Conservation (phyloP, 2,329 filamentous ascomycete species). For the Leptographium lundbergii region DNA sequence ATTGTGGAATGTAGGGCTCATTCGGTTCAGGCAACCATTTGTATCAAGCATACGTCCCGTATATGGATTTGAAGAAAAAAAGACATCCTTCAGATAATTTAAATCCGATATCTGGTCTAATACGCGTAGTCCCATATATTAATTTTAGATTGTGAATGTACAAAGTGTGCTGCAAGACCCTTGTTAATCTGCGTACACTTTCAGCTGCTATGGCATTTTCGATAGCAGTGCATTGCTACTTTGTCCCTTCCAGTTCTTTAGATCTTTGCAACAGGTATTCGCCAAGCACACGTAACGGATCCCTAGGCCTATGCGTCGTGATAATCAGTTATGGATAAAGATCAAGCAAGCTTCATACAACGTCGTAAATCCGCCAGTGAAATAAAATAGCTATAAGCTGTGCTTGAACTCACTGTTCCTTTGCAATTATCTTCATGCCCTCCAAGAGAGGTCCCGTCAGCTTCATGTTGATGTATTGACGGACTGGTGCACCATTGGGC, state of each 20-base stretch:
- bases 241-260: constrained; percentile 42
- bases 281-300: constrained; percentile 56
- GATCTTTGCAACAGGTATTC: constrained; percentile 59
- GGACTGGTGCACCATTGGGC: constrained; percentile 53
- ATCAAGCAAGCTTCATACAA: not conserved
- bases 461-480: constrained; percentile 59
- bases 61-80: not conserved
- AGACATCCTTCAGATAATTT: not conserved
- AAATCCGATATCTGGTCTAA: not conserved
- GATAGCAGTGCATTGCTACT: not conserved
- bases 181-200: not conserved
- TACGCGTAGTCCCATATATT: not conserved
- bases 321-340: constrained; percentile 4
- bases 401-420: constrained; percentile 49
- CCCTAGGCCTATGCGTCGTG: constrained; percentile 37
- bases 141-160: too few relatives aligned
- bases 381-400: too few relatives aligned
- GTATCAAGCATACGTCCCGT: not conserved
- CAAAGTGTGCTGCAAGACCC: too few relatives aligned
- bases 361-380: not conserved
- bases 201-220: not conserved
- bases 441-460: constrained; percentile 57
- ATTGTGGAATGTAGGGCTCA: not conserved
- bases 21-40: not conserved
- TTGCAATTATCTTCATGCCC: constrained; percentile 61